phyloP scores from a whole-genome alignment of 495 filamentous ascomycete genomes.

The Penicillium chermesinum region DNA sequence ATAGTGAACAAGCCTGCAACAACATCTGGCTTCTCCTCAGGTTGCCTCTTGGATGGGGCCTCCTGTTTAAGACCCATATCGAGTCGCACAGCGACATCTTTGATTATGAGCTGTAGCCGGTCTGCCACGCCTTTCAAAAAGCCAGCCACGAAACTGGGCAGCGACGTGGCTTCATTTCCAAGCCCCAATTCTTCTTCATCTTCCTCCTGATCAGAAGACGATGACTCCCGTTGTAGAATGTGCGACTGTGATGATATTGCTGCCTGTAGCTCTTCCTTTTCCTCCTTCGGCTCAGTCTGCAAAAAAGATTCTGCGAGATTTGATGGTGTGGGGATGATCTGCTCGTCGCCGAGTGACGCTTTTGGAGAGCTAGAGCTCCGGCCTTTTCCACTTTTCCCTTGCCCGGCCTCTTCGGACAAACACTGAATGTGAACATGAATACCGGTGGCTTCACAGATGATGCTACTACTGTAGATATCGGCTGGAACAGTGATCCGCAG shows the following conservation, averaged over 20 bases:
- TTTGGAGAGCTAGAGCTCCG: background rate
- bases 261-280: conserved; percentile 70
- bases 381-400: conserved; percentile 8
- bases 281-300: conserved; percentile 68
- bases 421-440: conserved; percentile 60
- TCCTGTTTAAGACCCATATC: conserved; percentile 52
- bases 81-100: conserved; percentile 59
- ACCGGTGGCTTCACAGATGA: conserved; percentile 71
- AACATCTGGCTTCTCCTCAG: conserved; percentile 40
- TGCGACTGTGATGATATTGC: conserved; percentile 64
- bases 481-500: conserved; percentile 75
- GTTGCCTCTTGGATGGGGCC: conserved; percentile 33
- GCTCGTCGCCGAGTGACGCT: conserved; percentile 16
- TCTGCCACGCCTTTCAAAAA: conserved; percentile 82
- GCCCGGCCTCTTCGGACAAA: conserved; percentile 25
- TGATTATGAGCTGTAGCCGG: conserved; percentile 66
- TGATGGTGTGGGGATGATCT: conserved; percentile 63
- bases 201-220: conserved; percentile 49
- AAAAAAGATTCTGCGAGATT: conserved; percentile 86
- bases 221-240: conserved; percentile 35
- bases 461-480: conserved; percentile 74
- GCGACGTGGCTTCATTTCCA: conserved; percentile 66
- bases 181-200: conserved; percentile 59
- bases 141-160: conserved; percentile 76
- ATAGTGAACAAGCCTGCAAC: conserved; percentile 63